Evolutionary conservation across 2,329 filamentous ascomycete genomes (phyloP), one percentile per base, ranked within the genome.

Genomic region (Penicillium sp.): DNA sequence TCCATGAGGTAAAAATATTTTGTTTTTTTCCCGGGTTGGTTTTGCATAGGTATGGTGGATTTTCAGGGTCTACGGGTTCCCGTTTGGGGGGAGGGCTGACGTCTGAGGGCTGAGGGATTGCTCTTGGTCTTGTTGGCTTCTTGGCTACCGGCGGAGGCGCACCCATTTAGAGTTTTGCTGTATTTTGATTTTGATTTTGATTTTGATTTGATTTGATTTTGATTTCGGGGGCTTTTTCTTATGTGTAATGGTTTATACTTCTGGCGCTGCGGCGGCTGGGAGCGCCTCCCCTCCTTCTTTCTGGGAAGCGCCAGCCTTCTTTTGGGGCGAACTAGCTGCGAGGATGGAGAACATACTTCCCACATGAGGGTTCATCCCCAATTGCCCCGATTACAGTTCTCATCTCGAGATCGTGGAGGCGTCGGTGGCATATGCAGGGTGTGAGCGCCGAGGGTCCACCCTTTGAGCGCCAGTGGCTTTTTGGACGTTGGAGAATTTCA

Each of bases 61-160:
- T 59, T 54, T 57, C 56, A 58, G 54, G 54, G 53, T 58, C 54
- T 53, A 39, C 41, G 34, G 26, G 36, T 55, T 51, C 53, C 34
- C n/a, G 30, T 42, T 36, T 42, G 18, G 24, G 24, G n/a, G n/a
- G n/a, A n/a, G n/a, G n/a, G n/a, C n/a, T n/a, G n/a, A n/a, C n/a
- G n/a, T n/a, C n/a, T n/a, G n/a, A n/a, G n/a, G n/a, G n/a, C n/a
- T n/a, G n/a, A n/a, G n/a, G n/a, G n/a, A n/a, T n/a, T n/a, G n/a
- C n/a, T n/a, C n/a, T n/a, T n/a, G n/a, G n/a, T n/a, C n/a, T n/a
- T n/a, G n/a, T n/a, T n/a, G n/a, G n/a, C n/a, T n/a, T n/a, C n/a
- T 47, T 3, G 32, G 39, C 20, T 23, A 44, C 42, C 41, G 49
- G 49, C n/a, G 46, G 46, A 27, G 26, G 18, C 30, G 34, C 15